Evolutionary conservation across 176 grass and related monocot species (phyloP).

Genomic region (Ensete glaucum): DNA sequence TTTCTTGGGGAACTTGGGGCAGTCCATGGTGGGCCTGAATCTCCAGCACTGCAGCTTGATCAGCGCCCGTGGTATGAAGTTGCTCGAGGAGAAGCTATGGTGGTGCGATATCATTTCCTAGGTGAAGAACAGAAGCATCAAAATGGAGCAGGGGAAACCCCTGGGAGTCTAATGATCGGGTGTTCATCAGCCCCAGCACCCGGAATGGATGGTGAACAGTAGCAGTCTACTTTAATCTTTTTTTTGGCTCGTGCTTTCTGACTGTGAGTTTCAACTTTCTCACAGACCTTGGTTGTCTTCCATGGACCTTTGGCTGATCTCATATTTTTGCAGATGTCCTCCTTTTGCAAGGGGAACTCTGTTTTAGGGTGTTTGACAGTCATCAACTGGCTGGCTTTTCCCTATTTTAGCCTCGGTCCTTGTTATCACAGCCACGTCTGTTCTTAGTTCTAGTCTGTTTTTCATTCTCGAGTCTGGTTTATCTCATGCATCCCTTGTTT

Average conservation of each 20-base stretch:
- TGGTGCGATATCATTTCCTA: slow-evolving; percentile 85
- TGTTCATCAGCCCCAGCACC: slow-evolving; percentile 29
- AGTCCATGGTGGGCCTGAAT: slow-evolving; percentile 64
- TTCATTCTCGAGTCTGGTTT: not conserved
- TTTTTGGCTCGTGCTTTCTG: slow-evolving; percentile 32
- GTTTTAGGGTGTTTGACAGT: slow-evolving; percentile 62
- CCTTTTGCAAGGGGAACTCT: slow-evolving; percentile 7
- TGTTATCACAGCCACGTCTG: slow-evolving; percentile 18
- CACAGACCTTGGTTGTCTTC: slow-evolving; percentile 42
- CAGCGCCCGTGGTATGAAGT: slow-evolving; percentile 49
- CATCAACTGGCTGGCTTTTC: slow-evolving; percentile 34
- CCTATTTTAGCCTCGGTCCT: slow-evolving; percentile 36
- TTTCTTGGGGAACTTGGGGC: slow-evolving; percentile 65
- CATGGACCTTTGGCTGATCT: slow-evolving; percentile 40
- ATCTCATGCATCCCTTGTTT: not conserved
- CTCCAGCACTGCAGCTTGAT: slow-evolving; percentile 85
- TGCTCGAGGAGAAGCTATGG: slow-evolving; percentile 72
- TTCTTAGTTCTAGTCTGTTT: slow-evolving; percentile 40
- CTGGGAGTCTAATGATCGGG: slow-evolving; percentile 6
- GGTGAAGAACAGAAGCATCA: slow-evolving; percentile 12
- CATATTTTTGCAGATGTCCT: slow-evolving; percentile 45
- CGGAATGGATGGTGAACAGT: slow-evolving; percentile 33
- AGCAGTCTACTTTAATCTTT: slow-evolving; percentile 30
- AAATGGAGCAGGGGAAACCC: slow-evolving; percentile 7
- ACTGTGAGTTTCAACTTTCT: slow-evolving; percentile 36